A percentile compares a stretch with the other conserved stretches of the same genome.
Conservation (phyloP, 2,329 filamentous ascomycete genomes). For the Dactylellina drechsleri region DNA sequence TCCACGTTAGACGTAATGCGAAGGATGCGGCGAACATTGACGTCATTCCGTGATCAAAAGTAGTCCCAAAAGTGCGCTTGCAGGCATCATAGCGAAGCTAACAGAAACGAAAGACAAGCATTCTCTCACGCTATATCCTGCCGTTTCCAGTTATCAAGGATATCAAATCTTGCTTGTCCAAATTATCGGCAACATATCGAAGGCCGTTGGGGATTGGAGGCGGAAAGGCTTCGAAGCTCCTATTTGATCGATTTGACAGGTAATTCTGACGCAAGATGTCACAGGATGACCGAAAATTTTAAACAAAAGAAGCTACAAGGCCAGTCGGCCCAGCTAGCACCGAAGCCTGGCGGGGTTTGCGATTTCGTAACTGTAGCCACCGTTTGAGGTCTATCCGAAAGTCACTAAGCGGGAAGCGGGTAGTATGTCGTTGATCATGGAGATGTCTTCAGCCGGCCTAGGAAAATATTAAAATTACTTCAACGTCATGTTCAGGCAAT, state of each 20-base stretch:
- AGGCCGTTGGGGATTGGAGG: background rate
- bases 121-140: slow-evolving; percentile 7
- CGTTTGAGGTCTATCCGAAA: slow-evolving; percentile 13
- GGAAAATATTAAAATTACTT: background rate
- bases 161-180: background rate
- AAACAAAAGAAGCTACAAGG: too few species aligned
- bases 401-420: slow-evolving; percentile 13
- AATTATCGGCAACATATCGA: slow-evolving; percentile 20
- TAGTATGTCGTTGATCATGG: background rate
- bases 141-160: slow-evolving; percentile 6
- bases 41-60: slow-evolving; percentile 35
- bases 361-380: slow-evolving; percentile 7
- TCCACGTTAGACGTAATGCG: slow-evolving; percentile 39
- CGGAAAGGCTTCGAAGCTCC: slow-evolving; percentile 1
- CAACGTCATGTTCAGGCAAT: slow-evolving; percentile 5
- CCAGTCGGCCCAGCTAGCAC: background rate
- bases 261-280: slow-evolving; percentile 52
- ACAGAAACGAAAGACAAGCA: slow-evolving; percentile 4
- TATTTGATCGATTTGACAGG: slow-evolving; percentile 1
- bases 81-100: slow-evolving; percentile 35
- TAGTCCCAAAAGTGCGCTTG: slow-evolving; percentile 19
- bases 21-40: slow-evolving; percentile 14
- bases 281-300: slow-evolving; percentile 13
- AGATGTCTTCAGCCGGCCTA: background rate
- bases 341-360: background rate